Evolutionary conservation across 805 yeast genomes (phyloP).

Genomic region (Ogataea haglerorum): DNA sequence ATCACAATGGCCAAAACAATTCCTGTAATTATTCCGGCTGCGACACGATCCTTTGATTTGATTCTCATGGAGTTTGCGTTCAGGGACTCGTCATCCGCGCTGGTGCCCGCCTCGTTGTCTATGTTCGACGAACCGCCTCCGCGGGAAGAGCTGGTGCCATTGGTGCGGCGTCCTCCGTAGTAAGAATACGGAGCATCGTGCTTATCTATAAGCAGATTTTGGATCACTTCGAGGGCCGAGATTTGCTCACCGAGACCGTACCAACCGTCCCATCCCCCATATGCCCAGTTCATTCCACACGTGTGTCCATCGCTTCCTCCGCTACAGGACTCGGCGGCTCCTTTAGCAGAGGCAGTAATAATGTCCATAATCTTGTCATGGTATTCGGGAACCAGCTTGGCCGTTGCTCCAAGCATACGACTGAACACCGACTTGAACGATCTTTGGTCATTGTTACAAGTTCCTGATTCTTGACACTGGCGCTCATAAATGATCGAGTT

Average conservation of each 20-base stretch:
- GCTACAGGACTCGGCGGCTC: conserved; percentile 73
- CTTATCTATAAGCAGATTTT: conserved; percentile 37
- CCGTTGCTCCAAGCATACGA: conserved; percentile 58
- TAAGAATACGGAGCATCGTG: conserved; percentile 61
- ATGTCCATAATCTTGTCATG: conserved; percentile 37
- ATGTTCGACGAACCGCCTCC: conserved; percentile 48
- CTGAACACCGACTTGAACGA: conserved; percentile 70
- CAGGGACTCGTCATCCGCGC: conserved; percentile 50
- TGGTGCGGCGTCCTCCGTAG: conserved; percentile 14
- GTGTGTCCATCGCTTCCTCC: conserved; percentile 88
- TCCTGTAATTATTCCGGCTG: conserved; percentile 87
- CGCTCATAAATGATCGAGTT: conserved; percentile 55
- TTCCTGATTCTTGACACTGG: conserved; percentile 50
- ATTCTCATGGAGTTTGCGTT: conserved; percentile 44
- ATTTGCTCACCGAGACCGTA: conserved; percentile 87
- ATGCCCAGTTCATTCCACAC: conserved; percentile 74
- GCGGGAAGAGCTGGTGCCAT: background rate
- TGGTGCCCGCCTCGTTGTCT: conserved; percentile 40
- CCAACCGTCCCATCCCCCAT: conserved; percentile 55
- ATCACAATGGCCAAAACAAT: conserved; percentile 56
- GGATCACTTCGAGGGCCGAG: conserved; percentile 66
- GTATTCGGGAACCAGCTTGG: conserved; percentile 50
- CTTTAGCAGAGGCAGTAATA: conserved; percentile 47
- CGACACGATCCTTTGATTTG: conserved; percentile 68
- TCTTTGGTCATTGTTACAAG: conserved; percentile 74